Percentiles rank a stretch among this genome's conserved stretches.
Evolutionary conservation across 345 rosid genomes (phyloP).

Genomic region (Reutealis trisperma): DNA sequence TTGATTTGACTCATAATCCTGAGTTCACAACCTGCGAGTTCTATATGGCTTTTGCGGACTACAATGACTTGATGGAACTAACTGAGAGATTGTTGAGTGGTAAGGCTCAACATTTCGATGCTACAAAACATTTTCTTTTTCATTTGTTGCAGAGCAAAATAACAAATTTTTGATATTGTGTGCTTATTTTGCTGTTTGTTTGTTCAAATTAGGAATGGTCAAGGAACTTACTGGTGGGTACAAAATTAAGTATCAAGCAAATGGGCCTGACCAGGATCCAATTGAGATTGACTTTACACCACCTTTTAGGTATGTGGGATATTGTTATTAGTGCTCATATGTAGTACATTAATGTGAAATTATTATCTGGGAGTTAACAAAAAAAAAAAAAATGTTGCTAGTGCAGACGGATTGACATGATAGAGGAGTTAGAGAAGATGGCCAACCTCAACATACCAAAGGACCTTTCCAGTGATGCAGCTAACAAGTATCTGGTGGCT

Average conservation of each 20-base stretch:
- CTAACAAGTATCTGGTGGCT: slow-evolving; percentile 69
- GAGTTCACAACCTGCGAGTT: slow-evolving; percentile 99
- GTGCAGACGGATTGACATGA: slow-evolving; percentile 84
- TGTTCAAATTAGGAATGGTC: slow-evolving; percentile 64
- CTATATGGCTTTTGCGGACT: slow-evolving; percentile 98
- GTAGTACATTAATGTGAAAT: neutral
- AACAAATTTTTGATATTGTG: neutral
- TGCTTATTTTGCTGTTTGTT: slow-evolving; percentile 4
- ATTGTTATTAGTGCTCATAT: neutral
- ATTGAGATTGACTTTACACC: slow-evolving; percentile 96
- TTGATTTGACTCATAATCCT: slow-evolving; percentile 96
- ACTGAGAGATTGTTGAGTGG: slow-evolving; percentile 93
- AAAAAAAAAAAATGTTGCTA: slow-evolving; percentile 1
- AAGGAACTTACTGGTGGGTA: slow-evolving; percentile 88
- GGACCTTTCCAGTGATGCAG: slow-evolving; percentile 78
- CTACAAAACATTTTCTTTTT: neutral
- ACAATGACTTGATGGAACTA: slow-evolving; percentile 86
- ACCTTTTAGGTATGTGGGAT: slow-evolving; percentile 71
- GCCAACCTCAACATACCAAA: slow-evolving; percentile 88
- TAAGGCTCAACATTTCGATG: slow-evolving; percentile 20
- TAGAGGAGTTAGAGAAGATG: slow-evolving; percentile 80
- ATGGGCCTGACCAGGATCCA: slow-evolving; percentile 84
- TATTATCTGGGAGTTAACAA: neutral
- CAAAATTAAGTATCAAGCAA: slow-evolving; percentile 81
- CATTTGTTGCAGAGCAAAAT: neutral